phyloP scores from a whole-genome alignment of 1,284 basidiomycete species.

The Sphagnurus paluster region DNA sequence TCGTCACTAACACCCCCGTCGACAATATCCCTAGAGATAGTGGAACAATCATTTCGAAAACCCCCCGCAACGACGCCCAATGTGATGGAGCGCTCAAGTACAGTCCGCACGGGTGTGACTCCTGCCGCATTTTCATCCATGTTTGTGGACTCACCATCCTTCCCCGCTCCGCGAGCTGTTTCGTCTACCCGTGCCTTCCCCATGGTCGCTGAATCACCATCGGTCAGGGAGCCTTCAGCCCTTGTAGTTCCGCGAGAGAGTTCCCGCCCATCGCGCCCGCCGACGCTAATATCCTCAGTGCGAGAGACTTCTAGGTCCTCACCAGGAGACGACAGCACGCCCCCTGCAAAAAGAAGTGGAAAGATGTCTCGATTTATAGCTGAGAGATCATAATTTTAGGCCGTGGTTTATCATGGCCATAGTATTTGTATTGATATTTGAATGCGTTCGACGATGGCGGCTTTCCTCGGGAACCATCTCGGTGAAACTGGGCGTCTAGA shows the following conservation, averaged over 20 bases:
- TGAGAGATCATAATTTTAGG: constrained; percentile 29
- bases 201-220: constrained; percentile 36
- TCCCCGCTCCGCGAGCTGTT: constrained; percentile 18
- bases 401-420: no score
- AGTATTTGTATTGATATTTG: no score
- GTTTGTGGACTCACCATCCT: constrained; percentile 39
- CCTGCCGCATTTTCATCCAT: constrained; percentile 21
- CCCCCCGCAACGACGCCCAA: constrained; percentile 1
- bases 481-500: no score
- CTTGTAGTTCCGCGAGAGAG: constrained; percentile 12
- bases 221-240: constrained; percentile 25
- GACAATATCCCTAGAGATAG: constrained; percentile 4
- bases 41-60: constrained; percentile 16
- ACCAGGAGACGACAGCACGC: neutral
- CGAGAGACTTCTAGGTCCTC: constrained; percentile 29
- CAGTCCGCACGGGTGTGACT: neutral
- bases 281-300: constrained; percentile 39
- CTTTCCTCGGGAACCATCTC: no score
- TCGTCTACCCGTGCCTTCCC: constrained; percentile 24
- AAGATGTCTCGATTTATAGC: constrained; percentile 46
- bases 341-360: constrained; percentile 1
- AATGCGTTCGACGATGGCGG: no score
- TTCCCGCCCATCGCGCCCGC: constrained; percentile 30
- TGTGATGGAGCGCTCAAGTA: constrained; percentile 9
- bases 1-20: constrained; percentile 11